Evolutionary conservation across 192 early-diverging fungal species (phyloP).

Genomic region (Spizellomyces sp.): DNA sequence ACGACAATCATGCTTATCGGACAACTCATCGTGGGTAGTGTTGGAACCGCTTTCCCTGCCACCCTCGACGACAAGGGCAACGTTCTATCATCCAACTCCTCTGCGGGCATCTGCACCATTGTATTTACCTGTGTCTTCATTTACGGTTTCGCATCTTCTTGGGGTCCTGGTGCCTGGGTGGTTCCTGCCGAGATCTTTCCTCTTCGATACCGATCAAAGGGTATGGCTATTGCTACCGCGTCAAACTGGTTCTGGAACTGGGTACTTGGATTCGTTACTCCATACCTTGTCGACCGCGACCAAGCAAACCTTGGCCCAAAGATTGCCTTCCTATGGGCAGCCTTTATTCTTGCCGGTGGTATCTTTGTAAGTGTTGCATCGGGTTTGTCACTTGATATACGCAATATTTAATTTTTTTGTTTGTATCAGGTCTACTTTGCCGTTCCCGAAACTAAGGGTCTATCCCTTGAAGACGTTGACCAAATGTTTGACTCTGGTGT

Average conservation of each 20-base stretch:
- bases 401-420: neutral
- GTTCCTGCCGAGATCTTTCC: constrained; percentile 94
- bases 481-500: constrained; percentile 54
- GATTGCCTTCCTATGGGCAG: constrained; percentile 72
- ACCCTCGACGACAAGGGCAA: constrained; percentile 38
- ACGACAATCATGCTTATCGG: constrained; percentile 62
- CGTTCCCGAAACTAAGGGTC: constrained; percentile 55
- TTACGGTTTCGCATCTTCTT: constrained; percentile 80
- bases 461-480: constrained; percentile 87
- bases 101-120: constrained; percentile 42
- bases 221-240: constrained; percentile 77
- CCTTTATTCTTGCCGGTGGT: constrained; percentile 60
- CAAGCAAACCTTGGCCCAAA: constrained; percentile 43
- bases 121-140: constrained; percentile 82
- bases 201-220: constrained; percentile 85
- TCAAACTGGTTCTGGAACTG: constrained; percentile 92
- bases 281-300: constrained; percentile 46
- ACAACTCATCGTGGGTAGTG: constrained; percentile 62
- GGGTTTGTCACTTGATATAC: constrained; percentile 66
- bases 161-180: constrained; percentile 93
- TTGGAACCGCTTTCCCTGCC: constrained; percentile 46
- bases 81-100: constrained; percentile 15
- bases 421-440: neutral
- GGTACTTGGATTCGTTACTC: constrained; percentile 72
- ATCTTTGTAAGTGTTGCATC: constrained; percentile 69